These are phyloP conservation scores for Exserohilum turcica DNA, from an alignment of 2,329 filamentous ascomycete genomes.

Conservation along the genomic window DNA sequence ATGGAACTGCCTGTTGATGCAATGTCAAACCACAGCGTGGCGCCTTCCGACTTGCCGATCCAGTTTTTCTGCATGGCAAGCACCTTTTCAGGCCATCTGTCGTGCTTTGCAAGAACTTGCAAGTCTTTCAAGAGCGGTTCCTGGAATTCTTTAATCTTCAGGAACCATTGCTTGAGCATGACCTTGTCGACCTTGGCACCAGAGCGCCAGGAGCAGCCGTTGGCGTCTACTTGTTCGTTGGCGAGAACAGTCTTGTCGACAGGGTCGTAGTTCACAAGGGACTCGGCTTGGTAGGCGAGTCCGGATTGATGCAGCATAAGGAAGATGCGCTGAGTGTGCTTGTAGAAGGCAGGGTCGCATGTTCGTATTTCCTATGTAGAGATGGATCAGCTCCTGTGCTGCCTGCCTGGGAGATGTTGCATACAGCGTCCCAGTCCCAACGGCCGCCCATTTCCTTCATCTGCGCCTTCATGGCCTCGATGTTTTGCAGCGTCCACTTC, in stretches of 20 bases:
- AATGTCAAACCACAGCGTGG: constrained; percentile 72
- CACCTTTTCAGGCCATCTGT: constrained; percentile 81
- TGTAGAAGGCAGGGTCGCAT: constrained; percentile 84
- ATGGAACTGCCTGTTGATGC: constrained; percentile 45
- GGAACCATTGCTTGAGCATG: constrained; percentile 85
- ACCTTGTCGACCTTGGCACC: constrained; percentile 82
- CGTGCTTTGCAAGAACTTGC: constrained; percentile 65
- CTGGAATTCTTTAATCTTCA: constrained; percentile 80
- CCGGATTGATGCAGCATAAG: constrained; percentile 74
- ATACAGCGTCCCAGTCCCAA: constrained; percentile 82
- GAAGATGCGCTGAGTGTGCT: constrained; percentile 87
- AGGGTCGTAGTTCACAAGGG: constrained; percentile 88
- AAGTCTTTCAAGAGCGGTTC: constrained; percentile 74
- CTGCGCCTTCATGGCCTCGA: constrained; percentile 83
- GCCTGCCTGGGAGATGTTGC: neutral
- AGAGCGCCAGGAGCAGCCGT: constrained; percentile 84
- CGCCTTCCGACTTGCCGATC: constrained; percentile 79
- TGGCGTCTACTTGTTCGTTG: constrained; percentile 90
- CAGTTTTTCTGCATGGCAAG: constrained; percentile 84
- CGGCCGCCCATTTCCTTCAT: constrained; percentile 76
- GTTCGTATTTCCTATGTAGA: constrained; percentile 74
- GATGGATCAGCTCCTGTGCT: constrained; percentile 8
- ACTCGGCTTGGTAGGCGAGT: constrained; percentile 81
- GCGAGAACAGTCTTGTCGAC: constrained; percentile 87
- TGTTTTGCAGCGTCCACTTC: constrained; percentile 80